Evolutionary conservation across 345 rosid species (phyloP).

Genomic region (Raphanus sativus): DNA sequence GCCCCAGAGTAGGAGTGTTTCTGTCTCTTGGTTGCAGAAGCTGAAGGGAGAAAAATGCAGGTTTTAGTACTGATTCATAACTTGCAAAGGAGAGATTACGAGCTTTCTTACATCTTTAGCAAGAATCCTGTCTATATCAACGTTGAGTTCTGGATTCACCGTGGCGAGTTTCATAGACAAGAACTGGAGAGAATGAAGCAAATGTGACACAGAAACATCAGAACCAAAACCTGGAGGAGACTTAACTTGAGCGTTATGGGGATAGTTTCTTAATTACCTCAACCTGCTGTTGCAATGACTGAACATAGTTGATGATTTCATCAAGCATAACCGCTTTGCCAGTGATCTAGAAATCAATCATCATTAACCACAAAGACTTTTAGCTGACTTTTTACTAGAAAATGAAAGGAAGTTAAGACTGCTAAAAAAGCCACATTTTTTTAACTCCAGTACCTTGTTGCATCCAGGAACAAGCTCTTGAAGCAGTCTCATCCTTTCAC

Average conservation of each 20-base stretch:
- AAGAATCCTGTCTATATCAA: conserved; percentile 69
- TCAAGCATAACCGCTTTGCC: conserved; percentile 99
- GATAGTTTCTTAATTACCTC: conserved; percentile 56
- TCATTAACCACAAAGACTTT: conserved; percentile 12
- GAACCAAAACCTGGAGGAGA: conserved; percentile 16
- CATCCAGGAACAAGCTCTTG: conserved; percentile 99
- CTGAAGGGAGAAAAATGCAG: conserved; percentile 40
- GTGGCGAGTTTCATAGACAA: conserved; percentile 98
- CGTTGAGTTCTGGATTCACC: conserved; percentile 74
- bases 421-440: not conserved
- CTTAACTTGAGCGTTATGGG: not conserved
- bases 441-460: conserved; percentile 64
- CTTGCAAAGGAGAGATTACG: not conserved
- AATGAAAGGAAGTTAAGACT: conserved; percentile 1
- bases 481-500: conserved; percentile 93
- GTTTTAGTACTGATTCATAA: conserved; percentile 22
- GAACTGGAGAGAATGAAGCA: conserved; percentile 52
- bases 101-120: conserved; percentile 76
- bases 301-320: conserved; percentile 97
- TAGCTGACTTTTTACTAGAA: not conserved
- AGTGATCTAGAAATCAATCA: conserved; percentile 59
- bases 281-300: conserved; percentile 91
- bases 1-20: conserved; percentile 47
- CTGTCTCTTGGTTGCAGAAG: conserved; percentile 60
- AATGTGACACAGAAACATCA: conserved; percentile 2